Evolutionary conservation across 2,329 filamentous ascomycete species (phyloP), one percentile per base, ranked within the genome.

Genomic region (Exutisphaerella laricina): DNA sequence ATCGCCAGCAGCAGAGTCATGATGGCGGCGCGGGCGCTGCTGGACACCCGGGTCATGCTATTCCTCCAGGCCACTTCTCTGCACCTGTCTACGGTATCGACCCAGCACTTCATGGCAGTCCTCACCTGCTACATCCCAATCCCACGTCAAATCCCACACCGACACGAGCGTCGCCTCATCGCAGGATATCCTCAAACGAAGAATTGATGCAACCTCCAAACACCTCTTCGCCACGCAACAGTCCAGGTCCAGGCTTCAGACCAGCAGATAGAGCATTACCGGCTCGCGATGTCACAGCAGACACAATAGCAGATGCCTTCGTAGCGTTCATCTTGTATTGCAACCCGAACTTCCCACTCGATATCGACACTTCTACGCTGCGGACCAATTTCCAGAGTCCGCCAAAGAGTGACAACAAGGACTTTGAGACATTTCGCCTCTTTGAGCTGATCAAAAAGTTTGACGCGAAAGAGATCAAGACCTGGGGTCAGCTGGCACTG

Each of bases 261-360:
- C 70, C 72, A 4, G 61, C 63, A 41, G 74, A 78, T 55, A 72
- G 76, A 39, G 52, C 66, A 14, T 66, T 90, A 35, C 89, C 89
- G 5, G 71, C 80, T 42, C 78, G 75, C 50, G 70, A 80, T 48
- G 80, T 94, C 21, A 81, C 78, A 3, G 75, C 79, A 55, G 75
- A 77, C 2, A 84, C 76, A 9, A 82, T 96, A 51, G 85, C 89
- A 58, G 80, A 90, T 61, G 82, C 86, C 38, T 96, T 89, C 62
- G 82, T 89, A 46, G 66, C 72, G 53, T 96, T 96, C 63, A 85
- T 96, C 56, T 73, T 96, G 44, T 87, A 88, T 65, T 95, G 89
- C 72, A 96, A 96, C 63, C 89, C 89, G 4, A 81, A 78, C 31
- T 81, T 95, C 37, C 73, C 84, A 2, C 62, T 74, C n/a, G 75